A percentile compares a stretch with the other conserved stretches of the same genome.
Conservation (phyloP, 345 rosid genomes). For the Eucalyptus pauciflora region DNA sequence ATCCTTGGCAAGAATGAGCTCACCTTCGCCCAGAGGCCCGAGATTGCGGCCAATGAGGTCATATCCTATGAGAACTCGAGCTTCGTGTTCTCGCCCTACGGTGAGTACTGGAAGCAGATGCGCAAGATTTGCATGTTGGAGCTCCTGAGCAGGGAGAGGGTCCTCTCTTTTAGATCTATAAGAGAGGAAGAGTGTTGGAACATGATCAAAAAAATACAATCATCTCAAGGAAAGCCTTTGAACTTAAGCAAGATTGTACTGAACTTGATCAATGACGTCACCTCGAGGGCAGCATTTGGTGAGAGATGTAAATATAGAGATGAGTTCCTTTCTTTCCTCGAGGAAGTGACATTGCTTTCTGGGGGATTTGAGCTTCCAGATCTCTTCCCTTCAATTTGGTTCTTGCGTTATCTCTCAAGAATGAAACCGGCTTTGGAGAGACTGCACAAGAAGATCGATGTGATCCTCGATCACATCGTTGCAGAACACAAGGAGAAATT, state of each 20-base stretch:
- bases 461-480: constrained; percentile 12
- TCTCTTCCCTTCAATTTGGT: constrained; percentile 10
- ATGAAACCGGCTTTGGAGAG: not conserved
- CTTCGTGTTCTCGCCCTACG: not conserved
- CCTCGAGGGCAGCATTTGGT: constrained; percentile 17
- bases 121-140: not conserved
- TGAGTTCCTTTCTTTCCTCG: not conserved
- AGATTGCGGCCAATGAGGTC: not conserved
- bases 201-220: not conserved
- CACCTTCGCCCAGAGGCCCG: constrained; percentile 15
- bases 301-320: constrained; percentile 2
- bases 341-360: not conserved
- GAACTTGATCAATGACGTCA: not conserved
- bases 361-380: constrained; percentile 18
- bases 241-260: constrained; percentile 3
- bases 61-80: constrained; percentile 10
- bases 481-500: constrained; percentile 4
- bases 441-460: constrained; percentile 1
- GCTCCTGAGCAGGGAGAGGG: not conserved
- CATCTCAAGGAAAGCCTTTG: not conserved
- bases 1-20: constrained; percentile 14
- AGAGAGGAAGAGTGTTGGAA: not conserved
- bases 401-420: constrained; percentile 3
- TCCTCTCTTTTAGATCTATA: not conserved
- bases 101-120: constrained; percentile 1